A percentile compares a stretch with the other conserved stretches of the same genome.
phyloP scores from a whole-genome alignment of 1,284 basidiomycete species.

The Sparassis latifolia region DNA sequence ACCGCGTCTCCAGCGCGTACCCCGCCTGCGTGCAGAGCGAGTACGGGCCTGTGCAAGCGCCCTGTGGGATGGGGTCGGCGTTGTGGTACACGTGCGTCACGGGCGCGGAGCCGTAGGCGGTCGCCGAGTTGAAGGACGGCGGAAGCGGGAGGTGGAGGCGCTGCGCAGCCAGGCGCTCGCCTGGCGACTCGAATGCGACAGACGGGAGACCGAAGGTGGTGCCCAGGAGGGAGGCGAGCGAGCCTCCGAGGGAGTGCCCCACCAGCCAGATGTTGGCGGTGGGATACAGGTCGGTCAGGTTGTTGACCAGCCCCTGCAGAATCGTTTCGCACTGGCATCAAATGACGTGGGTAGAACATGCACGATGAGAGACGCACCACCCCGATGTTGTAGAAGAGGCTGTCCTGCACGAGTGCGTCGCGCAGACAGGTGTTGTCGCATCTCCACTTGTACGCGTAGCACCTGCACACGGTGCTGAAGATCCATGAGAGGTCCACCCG shows the following conservation, averaged over 20 bases:
- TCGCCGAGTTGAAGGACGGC: slow-evolving; percentile 23
- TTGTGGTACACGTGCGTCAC: slow-evolving; percentile 77
- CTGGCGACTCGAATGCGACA: slow-evolving; percentile 90
- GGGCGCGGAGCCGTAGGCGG: slow-evolving; percentile 25
- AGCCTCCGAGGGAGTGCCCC: slow-evolving; percentile 86
- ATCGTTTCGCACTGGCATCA: too few species aligned
- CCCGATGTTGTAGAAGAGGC: slow-evolving; percentile 84
- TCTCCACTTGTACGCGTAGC: slow-evolving; percentile 63
- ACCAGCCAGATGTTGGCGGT: slow-evolving; percentile 87
- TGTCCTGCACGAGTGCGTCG: slow-evolving; percentile 81
- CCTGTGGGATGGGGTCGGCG: slow-evolving; percentile 77
- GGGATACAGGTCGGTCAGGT: slow-evolving; percentile 81
- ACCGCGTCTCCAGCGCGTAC: slow-evolving; percentile 65
- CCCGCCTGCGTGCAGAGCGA: slow-evolving; percentile 64
- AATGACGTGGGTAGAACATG: too few species aligned
- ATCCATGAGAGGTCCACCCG: slow-evolving; percentile 87
- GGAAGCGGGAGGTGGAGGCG: slow-evolving; percentile 84
- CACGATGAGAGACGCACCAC: slow-evolving; percentile 43
- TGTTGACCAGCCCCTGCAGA: slow-evolving; percentile 65
- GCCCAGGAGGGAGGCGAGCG: slow-evolving; percentile 82
- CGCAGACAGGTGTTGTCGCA: slow-evolving; percentile 86
- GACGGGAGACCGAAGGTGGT: slow-evolving; percentile 92
- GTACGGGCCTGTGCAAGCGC: slow-evolving; percentile 61
- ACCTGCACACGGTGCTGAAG: slow-evolving; percentile 81
- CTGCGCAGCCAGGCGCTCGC: slow-evolving; percentile 81